Percentiles rank a stretch among this genome's conserved stretches.
These are phyloP conservation scores for Colletotrichum endophyticum DNA, from an alignment of 2,329 filamentous ascomycete species.

Conservation along the genomic window DNA sequence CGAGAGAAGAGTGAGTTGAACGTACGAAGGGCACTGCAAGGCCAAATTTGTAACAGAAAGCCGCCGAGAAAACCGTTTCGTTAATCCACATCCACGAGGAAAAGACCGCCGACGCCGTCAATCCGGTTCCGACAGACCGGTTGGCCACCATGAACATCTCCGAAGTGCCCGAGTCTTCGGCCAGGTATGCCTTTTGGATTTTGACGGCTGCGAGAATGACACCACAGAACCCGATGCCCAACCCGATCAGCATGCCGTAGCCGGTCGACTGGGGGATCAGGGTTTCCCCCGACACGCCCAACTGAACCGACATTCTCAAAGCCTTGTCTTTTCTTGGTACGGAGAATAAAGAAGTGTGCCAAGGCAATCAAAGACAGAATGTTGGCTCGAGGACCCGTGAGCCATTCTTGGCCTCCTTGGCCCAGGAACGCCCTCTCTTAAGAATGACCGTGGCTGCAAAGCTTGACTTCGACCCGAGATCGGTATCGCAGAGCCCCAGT, in stretches of 20 bases:
- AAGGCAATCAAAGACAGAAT: neutral
- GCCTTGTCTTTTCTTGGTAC: neutral
- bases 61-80: neutral
- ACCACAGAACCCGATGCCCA: neutral
- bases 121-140: neutral
- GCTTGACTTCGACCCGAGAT: neutral
- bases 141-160: neutral
- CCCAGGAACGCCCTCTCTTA: neutral
- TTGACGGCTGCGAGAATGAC: neutral
- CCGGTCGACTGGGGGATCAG: neutral
- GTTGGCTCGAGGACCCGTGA: neutral
- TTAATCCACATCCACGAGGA: neutral
- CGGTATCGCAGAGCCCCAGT: neutral
- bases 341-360: neutral
- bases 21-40: neutral
- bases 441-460: neutral
- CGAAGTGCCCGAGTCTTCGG: neutral
- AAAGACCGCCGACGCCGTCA: neutral
- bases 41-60: neutral
- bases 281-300: neutral
- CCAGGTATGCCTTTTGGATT: neutral
- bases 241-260: neutral
- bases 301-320: neutral
- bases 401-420: neutral
- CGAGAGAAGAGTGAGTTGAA: neutral